phyloP scores from a whole-genome alignment of 371 early-diverging fungal species.

The Blyttiomyces sp. region DNA sequence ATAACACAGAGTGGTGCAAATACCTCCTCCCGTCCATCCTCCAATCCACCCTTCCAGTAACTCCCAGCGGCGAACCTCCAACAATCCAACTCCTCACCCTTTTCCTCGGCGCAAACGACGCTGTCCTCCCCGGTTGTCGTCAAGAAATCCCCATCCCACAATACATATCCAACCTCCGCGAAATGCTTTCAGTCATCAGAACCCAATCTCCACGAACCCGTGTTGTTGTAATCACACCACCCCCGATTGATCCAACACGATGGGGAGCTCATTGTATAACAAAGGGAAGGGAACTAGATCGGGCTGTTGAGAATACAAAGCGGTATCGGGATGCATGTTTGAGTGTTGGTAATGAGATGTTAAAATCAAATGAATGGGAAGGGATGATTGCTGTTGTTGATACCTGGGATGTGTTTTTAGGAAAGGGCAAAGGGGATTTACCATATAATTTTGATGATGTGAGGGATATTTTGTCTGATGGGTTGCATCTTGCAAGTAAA shows the following conservation, averaged over 20 bases:
- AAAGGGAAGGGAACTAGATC: constrained; percentile 44
- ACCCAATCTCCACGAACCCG: constrained; percentile 54
- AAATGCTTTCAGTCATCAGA: constrained; percentile 54
- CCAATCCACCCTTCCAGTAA: constrained; percentile 17
- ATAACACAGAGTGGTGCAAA: constrained; percentile 68
- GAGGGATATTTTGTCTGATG: constrained; percentile 64
- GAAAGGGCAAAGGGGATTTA: constrained; percentile 11
- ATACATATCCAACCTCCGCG: constrained; percentile 56
- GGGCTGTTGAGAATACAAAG: constrained; percentile 44
- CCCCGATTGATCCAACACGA: constrained; percentile 67
- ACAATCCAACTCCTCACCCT: constrained; percentile 62
- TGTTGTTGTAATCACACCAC: constrained; percentile 73
- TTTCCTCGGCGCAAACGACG: constrained; percentile 85
- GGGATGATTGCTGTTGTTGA: constrained; percentile 49
- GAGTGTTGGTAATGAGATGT: constrained; percentile 44
- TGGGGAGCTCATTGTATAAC: too few relatives aligned
- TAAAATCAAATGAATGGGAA: not conserved
- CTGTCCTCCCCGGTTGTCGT: constrained; percentile 40
- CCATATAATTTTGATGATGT: constrained; percentile 10
- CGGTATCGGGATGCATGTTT: constrained; percentile 61
- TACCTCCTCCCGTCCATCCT: constrained; percentile 59
- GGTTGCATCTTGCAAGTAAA: constrained; percentile 57
- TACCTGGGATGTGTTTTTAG: constrained; percentile 56
- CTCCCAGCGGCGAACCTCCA: constrained; percentile 5
- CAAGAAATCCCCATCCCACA: constrained; percentile 67